Evolutionary conservation across 768 basidiomycete genomes (phyloP).

Genomic region (Psilocybe subaeruginosa): DNA sequence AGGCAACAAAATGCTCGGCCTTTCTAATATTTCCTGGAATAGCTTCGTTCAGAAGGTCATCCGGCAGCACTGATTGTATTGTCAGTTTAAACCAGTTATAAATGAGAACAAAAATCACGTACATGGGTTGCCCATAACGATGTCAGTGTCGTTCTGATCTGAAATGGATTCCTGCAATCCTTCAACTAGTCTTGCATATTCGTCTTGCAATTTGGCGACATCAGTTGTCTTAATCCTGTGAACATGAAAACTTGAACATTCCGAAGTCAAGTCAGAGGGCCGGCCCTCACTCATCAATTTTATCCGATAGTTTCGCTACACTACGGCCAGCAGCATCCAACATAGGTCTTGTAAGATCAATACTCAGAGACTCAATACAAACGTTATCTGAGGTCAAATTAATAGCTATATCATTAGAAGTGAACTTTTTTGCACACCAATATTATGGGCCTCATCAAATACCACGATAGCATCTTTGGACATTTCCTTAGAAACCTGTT

Average conservation of each 20-base stretch:
- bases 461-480: conserved; percentile 98
- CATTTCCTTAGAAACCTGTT: conserved; percentile 97
- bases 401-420: neutral
- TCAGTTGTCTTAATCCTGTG: conserved; percentile 91
- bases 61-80: conserved; percentile 71
- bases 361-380: conserved; percentile 97
- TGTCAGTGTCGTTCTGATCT: conserved; percentile 68
- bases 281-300: conserved; percentile 86
- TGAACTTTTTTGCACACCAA: conserved; percentile 58
- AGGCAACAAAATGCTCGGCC: conserved; percentile 98
- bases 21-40: conserved; percentile 98
- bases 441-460: conserved; percentile 99
- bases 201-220: conserved; percentile 92
- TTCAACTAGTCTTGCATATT: conserved; percentile 94
- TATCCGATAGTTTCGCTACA: conserved; percentile 82
- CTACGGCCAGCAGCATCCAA: conserved; percentile 92
- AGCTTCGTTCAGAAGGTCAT: conserved; percentile 93
- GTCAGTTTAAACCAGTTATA: neutral
- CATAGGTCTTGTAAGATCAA: conserved; percentile 97
- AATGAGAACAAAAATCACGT: conserved; percentile 20
- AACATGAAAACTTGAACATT: neutral
- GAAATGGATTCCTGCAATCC: conserved; percentile 81
- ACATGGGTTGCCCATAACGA: conserved; percentile 91
- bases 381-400: conserved; percentile 82
- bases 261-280: neutral